These are phyloP conservation scores for Apodospora peruviana DNA, from an alignment of 495 filamentous ascomycete genomes.

Conservation along the genomic window DNA sequence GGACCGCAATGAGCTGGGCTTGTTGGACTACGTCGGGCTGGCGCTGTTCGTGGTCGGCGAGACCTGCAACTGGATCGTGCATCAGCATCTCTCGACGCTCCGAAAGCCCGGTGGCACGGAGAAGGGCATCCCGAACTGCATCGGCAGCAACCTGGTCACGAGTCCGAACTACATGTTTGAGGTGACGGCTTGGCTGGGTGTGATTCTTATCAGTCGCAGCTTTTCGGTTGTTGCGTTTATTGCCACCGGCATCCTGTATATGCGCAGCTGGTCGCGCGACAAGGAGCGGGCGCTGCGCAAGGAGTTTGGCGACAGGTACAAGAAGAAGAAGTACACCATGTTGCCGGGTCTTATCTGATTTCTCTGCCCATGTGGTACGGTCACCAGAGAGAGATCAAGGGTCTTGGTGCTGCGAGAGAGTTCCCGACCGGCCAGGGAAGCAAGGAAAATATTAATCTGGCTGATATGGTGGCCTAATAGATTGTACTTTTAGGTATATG, in stretches of 20 bases:
- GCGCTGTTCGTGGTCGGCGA: conserved; percentile 71
- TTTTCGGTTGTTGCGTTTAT: conserved; percentile 70
- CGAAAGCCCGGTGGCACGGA: conserved; percentile 77
- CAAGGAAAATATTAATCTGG: neutral
- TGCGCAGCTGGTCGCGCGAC: conserved; percentile 83
- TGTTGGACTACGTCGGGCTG: conserved; percentile 57
- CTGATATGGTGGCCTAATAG: neutral
- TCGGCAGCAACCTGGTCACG: conserved; percentile 82
- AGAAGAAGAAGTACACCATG: conserved; percentile 77
- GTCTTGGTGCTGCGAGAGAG: neutral
- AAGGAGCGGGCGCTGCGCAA: conserved; percentile 87
- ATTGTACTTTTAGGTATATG: neutral
- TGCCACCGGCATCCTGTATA: conserved; percentile 59
- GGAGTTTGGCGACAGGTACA: conserved; percentile 86
- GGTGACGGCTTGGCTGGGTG: conserved; percentile 73
- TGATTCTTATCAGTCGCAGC: conserved; percentile 71
- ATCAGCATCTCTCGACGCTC: conserved; percentile 67
- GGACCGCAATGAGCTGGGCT: conserved; percentile 31
- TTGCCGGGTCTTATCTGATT: conserved; percentile 57
- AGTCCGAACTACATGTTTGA: conserved; percentile 98
- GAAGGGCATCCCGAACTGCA: conserved; percentile 77
- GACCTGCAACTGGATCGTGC: conserved; percentile 70
- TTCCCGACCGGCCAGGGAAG: neutral
- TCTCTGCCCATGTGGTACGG: neutral
- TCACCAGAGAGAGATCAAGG: neutral